A percentile compares a stretch with the other conserved stretches of the same genome.
Evolutionary conservation across 331 rosid species (phyloP).

Genomic region (Erythrophleum ivorense): DNA sequence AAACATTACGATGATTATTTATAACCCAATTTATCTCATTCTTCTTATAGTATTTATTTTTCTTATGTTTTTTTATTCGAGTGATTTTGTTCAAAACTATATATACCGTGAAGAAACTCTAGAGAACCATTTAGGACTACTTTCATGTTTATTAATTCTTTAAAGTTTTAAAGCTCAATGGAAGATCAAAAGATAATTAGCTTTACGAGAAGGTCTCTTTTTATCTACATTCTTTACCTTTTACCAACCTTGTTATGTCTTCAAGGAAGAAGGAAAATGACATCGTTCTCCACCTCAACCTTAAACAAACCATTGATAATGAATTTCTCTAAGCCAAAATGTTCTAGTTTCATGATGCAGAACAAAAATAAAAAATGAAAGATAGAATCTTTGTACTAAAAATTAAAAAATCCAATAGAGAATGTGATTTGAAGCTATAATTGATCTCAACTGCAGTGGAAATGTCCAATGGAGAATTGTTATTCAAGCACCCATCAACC

Average conservation of each 20-base stretch:
- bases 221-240: conserved; percentile 69
- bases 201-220: conserved; percentile 59
- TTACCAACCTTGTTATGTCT: conserved; percentile 66
- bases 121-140: conserved; percentile 51
- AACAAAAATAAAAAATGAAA: conserved; percentile 5
- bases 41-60: background rate
- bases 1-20: conserved; percentile 37
- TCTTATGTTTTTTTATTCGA: conserved; percentile 43
- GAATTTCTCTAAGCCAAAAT: conserved; percentile 70
- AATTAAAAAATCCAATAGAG: conserved; percentile 64
- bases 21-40: conserved; percentile 28
- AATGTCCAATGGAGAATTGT: conserved; percentile 62
- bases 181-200: conserved; percentile 60
- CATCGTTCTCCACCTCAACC: conserved; percentile 68
- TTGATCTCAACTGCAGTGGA: conserved; percentile 33
- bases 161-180: conserved; percentile 74
- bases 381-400: conserved; percentile 47
- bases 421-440: conserved; percentile 57
- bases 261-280: conserved; percentile 58
- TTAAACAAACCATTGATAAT: conserved; percentile 62
- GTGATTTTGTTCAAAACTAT: conserved; percentile 63
- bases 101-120: conserved; percentile 48
- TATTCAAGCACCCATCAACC: conserved; percentile 78
- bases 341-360: conserved; percentile 49
- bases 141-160: conserved; percentile 73